A percentile compares a stretch with the other conserved stretches of the same genome.
Evolutionary conservation across 139 green algal genomes (phyloP).

Genomic region (Klebsormidium nitens): DNA sequence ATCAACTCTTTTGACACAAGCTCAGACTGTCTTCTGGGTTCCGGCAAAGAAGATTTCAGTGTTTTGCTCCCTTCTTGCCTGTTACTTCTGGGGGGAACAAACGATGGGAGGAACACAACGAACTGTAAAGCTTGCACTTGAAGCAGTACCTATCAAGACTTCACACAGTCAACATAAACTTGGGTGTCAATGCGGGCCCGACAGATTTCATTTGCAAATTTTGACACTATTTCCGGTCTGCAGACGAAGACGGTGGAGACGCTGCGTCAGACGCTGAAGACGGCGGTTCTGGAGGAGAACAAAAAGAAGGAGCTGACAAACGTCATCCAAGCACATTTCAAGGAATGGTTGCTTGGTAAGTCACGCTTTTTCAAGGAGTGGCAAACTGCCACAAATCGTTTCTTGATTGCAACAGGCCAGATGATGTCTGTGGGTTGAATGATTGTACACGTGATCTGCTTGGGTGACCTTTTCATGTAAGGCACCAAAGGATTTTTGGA

Average conservation of each 20-base stretch:
- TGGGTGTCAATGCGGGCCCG: too few species aligned
- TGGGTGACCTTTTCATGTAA: slow-evolving; percentile 3
- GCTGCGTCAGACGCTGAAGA: slow-evolving; percentile 60
- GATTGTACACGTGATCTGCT: background rate
- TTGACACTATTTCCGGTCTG: background rate
- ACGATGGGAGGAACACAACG: too few species aligned
- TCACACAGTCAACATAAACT: too few species aligned
- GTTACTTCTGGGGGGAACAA: too few species aligned
- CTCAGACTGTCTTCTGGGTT: too few species aligned
- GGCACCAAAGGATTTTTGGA: background rate
- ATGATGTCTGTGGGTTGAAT: background rate
- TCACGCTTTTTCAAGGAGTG: background rate
- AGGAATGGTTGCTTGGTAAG: slow-evolving; percentile 66
- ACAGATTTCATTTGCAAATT: too few species aligned
- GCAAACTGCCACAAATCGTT: background rate
- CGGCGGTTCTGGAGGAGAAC: slow-evolving; percentile 55
- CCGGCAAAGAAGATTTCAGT: too few species aligned
- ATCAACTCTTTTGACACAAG: too few species aligned
- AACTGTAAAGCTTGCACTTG: too few species aligned
- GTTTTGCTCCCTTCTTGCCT: too few species aligned
- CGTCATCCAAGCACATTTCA: slow-evolving; percentile 80
- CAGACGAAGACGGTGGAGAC: slow-evolving; percentile 54
- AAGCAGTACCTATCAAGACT: too few species aligned
- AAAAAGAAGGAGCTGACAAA: slow-evolving; percentile 69
- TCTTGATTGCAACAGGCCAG: background rate